Percentiles rank a stretch among this genome's conserved stretches.
Evolutionary conservation across 2,329 filamentous ascomycete genomes (phyloP).

Genomic region (Celoporthe dispersa): DNA sequence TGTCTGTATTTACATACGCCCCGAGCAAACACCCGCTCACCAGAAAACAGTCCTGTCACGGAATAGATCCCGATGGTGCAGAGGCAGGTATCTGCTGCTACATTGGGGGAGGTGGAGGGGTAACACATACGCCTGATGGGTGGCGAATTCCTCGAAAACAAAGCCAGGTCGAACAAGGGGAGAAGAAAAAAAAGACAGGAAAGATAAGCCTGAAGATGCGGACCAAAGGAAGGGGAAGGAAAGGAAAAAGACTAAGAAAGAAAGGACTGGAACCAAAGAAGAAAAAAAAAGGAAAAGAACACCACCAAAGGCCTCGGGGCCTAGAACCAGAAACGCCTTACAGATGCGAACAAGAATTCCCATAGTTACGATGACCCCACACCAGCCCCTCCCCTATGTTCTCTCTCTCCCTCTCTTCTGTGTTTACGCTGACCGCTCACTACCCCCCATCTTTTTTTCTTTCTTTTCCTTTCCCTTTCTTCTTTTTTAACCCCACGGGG

Average conservation of each 20-base stretch:
- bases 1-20: neutral
- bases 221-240: slow-evolving; percentile 13
- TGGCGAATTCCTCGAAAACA: neutral
- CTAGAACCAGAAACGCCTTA: slow-evolving; percentile 24
- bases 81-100: neutral
- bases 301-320: slow-evolving; percentile 18
- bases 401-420: neutral
- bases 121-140: slow-evolving; percentile 2
- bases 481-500: neutral
- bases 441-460: neutral
- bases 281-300: neutral
- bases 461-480: neutral
- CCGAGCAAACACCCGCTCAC: neutral
- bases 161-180: neutral
- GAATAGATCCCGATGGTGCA: neutral
- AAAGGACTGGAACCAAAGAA: neutral
- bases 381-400: neutral
- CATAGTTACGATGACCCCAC: slow-evolving; percentile 1
- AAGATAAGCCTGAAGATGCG: neutral
- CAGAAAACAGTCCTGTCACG: neutral
- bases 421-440: neutral
- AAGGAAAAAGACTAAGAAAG: neutral
- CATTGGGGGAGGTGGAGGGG: neutral
- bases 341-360: slow-evolving; percentile 18
- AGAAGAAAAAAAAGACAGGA: neutral